Evolutionary conservation across 2,329 filamentous ascomycete genomes (phyloP).

Genomic region (Thelonectria rubi): DNA sequence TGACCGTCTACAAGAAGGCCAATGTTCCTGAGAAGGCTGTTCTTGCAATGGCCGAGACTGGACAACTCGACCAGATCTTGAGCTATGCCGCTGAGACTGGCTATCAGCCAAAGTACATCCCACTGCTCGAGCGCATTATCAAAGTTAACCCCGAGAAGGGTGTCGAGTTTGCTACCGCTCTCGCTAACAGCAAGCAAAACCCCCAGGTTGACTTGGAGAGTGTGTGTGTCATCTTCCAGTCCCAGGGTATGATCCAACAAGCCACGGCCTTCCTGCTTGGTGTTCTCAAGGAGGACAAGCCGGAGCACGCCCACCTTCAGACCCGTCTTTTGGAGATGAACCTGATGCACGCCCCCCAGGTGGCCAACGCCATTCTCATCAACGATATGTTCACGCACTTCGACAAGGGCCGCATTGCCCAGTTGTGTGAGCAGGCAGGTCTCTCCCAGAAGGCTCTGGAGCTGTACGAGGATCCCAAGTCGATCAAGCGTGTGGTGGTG

Average conservation of each 20-base stretch:
- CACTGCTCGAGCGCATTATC: constrained; percentile 90
- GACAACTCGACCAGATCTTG: constrained; percentile 96
- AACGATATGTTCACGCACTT: constrained; percentile 99
- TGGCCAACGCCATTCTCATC: constrained; percentile 95
- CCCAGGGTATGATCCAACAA: constrained; percentile 96
- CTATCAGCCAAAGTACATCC: constrained; percentile 95
- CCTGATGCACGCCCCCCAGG: constrained; percentile 92
- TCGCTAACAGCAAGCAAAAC: constrained; percentile 88
- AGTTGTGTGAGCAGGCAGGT: constrained; percentile 92
- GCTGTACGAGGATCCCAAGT: constrained; percentile 89
- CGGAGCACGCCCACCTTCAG: constrained; percentile 92
- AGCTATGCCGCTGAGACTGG: constrained; percentile 86
- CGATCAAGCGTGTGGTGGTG: constrained; percentile 89
- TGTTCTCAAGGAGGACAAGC: constrained; percentile 92
- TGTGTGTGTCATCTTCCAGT: constrained; percentile 97
- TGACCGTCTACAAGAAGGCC: constrained; percentile 90
- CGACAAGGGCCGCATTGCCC: constrained; percentile 87
- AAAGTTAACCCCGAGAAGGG: constrained; percentile 93
- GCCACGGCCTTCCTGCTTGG: constrained; percentile 98
- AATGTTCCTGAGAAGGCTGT: constrained; percentile 94
- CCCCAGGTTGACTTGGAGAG: constrained; percentile 92
- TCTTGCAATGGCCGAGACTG: constrained; percentile 92
- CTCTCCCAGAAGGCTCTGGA: constrained; percentile 88
- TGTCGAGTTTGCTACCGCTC: constrained; percentile 89
- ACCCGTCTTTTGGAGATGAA: constrained; percentile 98